Evolutionary conservation across 192 early-diverging fungal species (phyloP), one percentile per base, ranked within the genome.

Genomic region (Dissophora globulifera): DNA sequence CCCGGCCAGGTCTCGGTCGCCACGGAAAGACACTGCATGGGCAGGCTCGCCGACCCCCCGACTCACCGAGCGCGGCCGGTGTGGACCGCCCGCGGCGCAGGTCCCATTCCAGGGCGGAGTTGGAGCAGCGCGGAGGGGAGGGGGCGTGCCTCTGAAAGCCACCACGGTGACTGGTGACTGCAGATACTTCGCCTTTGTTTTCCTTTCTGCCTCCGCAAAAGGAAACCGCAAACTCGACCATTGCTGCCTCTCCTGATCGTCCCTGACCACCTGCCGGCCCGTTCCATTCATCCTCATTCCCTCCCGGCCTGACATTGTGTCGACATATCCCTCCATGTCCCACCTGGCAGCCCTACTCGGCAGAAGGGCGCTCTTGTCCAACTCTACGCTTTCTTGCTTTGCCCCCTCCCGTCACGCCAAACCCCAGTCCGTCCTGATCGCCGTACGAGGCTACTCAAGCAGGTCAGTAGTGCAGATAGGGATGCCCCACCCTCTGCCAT

Each of bases 371-470:
- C 23, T 67, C 38, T 38, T 58, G 35, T 41, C 45, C 1, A 57
- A 42, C 8, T 12, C 30, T n/a, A n/a, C n/a, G n/a, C n/a, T n/a
- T n/a, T n/a, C n/a, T n/a, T n/a, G n/a, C n/a, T n/a, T n/a, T n/a
- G n/a, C n/a, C n/a, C 35, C 1, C 65, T 23, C 27, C 40, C 0
- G 40, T 41, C 0, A 27, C 10, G 16, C 25, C 46, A 17, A 31
- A 43, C 29, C 32, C 40, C 45, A 55, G 42, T n/a, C 41, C 41
- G 26, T 2, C 35, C 67, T 61, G 32, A 51, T 32, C 41, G 11
- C 41, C 25, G 6, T 58, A n/a, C 58, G 69, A 17, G 29, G 51
- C 25, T 71, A 62, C 53, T 71, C 69, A 41, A 50, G 59, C 69
- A 62, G 62, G 69, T 71, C 50, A 25, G 50, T 46, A 4, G 4